Evolutionary conservation across 2,329 filamentous ascomycete genomes (phyloP).

Genomic region (Xylaria sp.): DNA sequence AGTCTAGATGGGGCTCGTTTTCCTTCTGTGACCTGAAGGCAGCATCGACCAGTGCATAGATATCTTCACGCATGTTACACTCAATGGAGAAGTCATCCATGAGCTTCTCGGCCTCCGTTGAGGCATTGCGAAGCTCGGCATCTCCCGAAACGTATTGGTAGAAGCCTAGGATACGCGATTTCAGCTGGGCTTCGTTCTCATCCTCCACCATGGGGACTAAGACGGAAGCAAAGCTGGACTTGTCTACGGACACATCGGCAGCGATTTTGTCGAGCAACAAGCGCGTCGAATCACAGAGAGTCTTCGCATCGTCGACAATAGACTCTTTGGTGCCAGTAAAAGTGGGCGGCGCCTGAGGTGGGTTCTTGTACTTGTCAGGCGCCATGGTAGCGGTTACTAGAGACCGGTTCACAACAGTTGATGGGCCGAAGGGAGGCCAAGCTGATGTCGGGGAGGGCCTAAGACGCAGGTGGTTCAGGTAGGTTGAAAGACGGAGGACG

Average conservation of each 20-base stretch:
- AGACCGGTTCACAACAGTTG: conserved; percentile 34
- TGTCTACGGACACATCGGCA: conserved; percentile 59
- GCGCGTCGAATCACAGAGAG: conserved; percentile 67
- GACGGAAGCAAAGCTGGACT: conserved; percentile 61
- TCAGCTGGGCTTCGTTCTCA: conserved; percentile 68
- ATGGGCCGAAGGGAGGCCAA: conserved; percentile 32
- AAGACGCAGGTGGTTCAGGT: conserved; percentile 62
- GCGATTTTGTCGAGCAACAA: conserved; percentile 71
- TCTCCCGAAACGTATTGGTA: conserved; percentile 80
- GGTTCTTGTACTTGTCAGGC: conserved; percentile 70
- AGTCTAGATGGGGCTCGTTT: conserved; percentile 61
- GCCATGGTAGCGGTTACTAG: conserved; percentile 66
- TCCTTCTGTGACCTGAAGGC: conserved; percentile 61
- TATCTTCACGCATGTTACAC: conserved; percentile 79
- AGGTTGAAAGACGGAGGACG: conserved; percentile 61
- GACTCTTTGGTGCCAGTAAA: conserved; percentile 77
- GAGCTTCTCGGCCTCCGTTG: conserved; percentile 75
- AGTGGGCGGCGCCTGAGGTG: conserved; percentile 77
- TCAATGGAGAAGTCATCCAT: conserved; percentile 81
- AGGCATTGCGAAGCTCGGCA: conserved; percentile 72
- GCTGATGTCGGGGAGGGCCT: conserved; percentile 42
- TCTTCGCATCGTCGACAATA: conserved; percentile 70
- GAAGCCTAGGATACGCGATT: conserved; percentile 73
- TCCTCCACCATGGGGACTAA: conserved; percentile 73
- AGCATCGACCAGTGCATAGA: conserved; percentile 70